Percentiles rank a stretch among this genome's conserved stretches.
These are phyloP conservation scores for Pseudopyrenochaeta lycopersici DNA, from an alignment of 2,329 filamentous ascomycete species.

Conservation along the genomic window DNA sequence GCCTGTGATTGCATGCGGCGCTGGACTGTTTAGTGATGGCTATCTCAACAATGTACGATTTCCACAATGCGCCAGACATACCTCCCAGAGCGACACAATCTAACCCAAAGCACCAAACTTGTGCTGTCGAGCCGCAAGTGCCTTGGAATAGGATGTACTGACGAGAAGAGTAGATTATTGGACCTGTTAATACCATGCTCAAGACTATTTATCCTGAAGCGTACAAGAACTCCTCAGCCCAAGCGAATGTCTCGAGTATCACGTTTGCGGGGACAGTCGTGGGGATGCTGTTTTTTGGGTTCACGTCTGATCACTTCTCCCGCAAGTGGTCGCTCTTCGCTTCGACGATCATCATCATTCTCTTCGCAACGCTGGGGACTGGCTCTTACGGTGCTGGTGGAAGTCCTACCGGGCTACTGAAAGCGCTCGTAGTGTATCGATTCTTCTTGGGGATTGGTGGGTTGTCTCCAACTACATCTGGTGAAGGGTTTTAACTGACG, in stretches of 20 bases:
- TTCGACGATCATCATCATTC: constrained; percentile 82
- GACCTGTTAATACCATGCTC: constrained; percentile 83
- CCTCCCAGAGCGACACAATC: constrained; percentile 11
- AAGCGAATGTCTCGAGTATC: constrained; percentile 80
- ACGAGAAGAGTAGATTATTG: constrained; percentile 71
- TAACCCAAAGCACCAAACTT: constrained; percentile 7
- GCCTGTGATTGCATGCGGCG: constrained; percentile 87
- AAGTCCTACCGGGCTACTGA: constrained; percentile 74
- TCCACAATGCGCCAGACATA: constrained; percentile 9
- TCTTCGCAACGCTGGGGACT: constrained; percentile 83
- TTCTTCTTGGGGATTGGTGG: constrained; percentile 73
- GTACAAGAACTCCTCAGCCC: constrained; percentile 75
- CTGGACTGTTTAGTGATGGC: constrained; percentile 89
- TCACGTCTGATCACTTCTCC: constrained; percentile 83
- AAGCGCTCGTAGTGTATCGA: constrained; percentile 80
- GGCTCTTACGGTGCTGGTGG: constrained; percentile 80
- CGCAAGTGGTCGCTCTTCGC: constrained; percentile 82
- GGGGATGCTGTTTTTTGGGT: constrained; percentile 83
- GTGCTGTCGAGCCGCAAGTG: not conserved
- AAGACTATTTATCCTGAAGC: constrained; percentile 70
- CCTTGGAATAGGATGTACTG: constrained; percentile 9
- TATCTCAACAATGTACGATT: constrained; percentile 81
- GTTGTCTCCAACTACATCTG: not conserved
- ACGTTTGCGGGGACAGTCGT: constrained; percentile 87
- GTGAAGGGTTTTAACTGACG: constrained; percentile 5